Base-by-base conservation (phyloP, 306 rosid species). In the Vigna reflexopilosa region DNA sequence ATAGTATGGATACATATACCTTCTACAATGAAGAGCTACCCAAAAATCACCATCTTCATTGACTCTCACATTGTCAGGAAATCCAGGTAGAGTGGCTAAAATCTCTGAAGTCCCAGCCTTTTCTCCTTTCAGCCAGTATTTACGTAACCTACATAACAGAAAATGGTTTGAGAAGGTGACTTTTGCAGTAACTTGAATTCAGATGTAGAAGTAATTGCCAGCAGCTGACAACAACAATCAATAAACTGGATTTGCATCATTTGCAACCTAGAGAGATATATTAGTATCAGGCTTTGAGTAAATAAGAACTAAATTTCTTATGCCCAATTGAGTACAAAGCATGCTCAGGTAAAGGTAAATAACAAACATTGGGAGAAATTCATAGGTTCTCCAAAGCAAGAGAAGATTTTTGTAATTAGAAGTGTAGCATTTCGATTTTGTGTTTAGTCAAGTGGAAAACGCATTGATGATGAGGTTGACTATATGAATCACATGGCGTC, bases 41-140 rank as follows among this genome's bases (percentile, higher is more conserved):
- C 98, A 95, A 72, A 95, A 93, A 30, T 95, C 93, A 11, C 98
- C 98, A 70, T 92, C 57, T 74, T 86, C 85, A 36, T 95, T 92
- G 49, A 88, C 87, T 71, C 98, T 84, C 56, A 95, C 82, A 48
- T 95, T 95, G 86, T 95, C 98, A 3, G 98, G 98, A 84, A 59
- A 85, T 83, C 98, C 98, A 5, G 96, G 96, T n/a, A 95, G 87
- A 64, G 86, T 49, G 9, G 97, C 97, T 1, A 95, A 55, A 68
- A 89, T 83, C 84, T 95, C 98, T 7, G 88, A 85, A 56, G 90
- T 91, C 55, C 97, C 98, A 6, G 93, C 93, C 11, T 89, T 92
- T 14, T 92, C 91, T 5, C 98, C 96, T 87, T 91, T 92, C 83
- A 94, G 84, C 98, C 97, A 94, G 77, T 88, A 90, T 81, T 89